Evolutionary conservation across 2,329 filamentous ascomycete genomes (phyloP).

Genomic region (Alternaria rosae): DNA sequence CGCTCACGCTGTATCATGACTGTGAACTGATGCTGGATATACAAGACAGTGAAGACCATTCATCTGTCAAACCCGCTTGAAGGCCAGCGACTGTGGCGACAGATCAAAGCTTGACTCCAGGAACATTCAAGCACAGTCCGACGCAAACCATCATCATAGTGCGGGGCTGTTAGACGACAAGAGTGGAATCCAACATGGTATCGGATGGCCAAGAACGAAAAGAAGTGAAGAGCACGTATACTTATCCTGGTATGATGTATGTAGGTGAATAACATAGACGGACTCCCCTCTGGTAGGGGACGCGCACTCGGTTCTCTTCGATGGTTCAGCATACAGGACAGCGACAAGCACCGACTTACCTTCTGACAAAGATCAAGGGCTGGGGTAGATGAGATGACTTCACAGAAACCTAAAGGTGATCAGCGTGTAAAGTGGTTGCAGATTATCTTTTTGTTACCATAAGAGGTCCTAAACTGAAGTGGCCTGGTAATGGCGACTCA

Average conservation of each 20-base stretch:
- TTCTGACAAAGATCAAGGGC: slow-evolving; percentile 4
- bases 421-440: slow-evolving; percentile 29
- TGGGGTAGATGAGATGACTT: slow-evolving; percentile 9
- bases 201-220: not conserved
- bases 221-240: not conserved
- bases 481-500: slow-evolving; percentile 5
- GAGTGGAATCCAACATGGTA: not conserved
- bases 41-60: not conserved
- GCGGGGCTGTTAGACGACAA: not conserved
- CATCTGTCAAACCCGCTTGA: not conserved
- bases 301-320: slow-evolving; percentile 3
- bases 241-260: slow-evolving; percentile 1
- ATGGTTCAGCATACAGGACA: slow-evolving; percentile 14
- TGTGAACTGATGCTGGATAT: not conserved
- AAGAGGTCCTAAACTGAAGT: slow-evolving; percentile 14
- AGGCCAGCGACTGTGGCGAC: not conserved
- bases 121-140: not conserved
- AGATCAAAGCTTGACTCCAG: not conserved
- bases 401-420: slow-evolving; percentile 28
- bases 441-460: slow-evolving; percentile 37
- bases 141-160: not conserved
- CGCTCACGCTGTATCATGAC: not conserved
- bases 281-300: not conserved
- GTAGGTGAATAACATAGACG: not conserved
- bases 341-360: slow-evolving; percentile 19